Percentiles rank a stretch among this genome's conserved stretches.
These are phyloP conservation scores for Fusarium agapanthi DNA, from an alignment of 2,329 filamentous ascomycete genomes.

Conservation along the genomic window DNA sequence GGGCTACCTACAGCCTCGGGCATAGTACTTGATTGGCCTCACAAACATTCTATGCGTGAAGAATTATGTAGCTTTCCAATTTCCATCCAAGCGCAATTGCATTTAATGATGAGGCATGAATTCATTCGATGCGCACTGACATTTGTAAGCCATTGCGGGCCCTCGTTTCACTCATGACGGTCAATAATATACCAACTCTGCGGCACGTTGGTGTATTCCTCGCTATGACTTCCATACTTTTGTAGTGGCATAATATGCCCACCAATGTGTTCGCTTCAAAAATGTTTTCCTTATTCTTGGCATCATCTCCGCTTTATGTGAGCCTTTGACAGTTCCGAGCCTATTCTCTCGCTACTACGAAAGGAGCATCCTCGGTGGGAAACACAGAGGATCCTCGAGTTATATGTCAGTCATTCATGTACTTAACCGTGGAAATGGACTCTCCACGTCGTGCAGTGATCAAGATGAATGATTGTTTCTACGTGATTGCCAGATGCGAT, in stretches of 20 bases:
- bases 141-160: neutral
- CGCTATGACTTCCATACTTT: neutral
- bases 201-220: neutral
- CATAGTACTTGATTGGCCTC: neutral
- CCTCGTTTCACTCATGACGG: neutral
- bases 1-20: neutral
- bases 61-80: neutral
- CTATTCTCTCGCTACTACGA: neutral
- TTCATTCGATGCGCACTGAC: accelerated
- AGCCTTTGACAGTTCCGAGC: accelerated
- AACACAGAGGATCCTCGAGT: no score
- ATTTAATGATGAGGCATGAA: accelerated
- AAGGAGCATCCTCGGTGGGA: neutral
- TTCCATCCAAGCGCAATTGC: neutral
- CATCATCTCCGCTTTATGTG: accelerated
- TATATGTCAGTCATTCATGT: neutral
- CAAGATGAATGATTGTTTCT: neutral
- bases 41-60: no score
- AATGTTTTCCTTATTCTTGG: neutral
- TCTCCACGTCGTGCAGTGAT: accelerated
- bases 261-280: accelerated
- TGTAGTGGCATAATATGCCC: neutral
- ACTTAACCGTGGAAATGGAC: accelerated
- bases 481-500: neutral
- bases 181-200: neutral